These are phyloP conservation scores for Fusarium ramigenum DNA, from an alignment of 2,329 filamentous ascomycete species.

Conservation along the genomic window DNA sequence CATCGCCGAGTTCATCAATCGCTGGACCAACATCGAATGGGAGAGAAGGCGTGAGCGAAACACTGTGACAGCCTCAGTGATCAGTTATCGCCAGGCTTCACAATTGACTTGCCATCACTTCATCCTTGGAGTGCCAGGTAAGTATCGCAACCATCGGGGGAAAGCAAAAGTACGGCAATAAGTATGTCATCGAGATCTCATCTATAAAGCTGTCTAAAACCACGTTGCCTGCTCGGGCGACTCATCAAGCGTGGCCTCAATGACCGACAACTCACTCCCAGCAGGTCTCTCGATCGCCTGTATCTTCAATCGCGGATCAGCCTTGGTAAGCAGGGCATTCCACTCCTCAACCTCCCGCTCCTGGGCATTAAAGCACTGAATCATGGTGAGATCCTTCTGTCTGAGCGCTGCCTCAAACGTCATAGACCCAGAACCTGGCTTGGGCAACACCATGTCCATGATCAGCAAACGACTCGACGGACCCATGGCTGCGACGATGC, in stretches of 20 bases:
- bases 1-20: not conserved
- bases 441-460: constrained; percentile 36
- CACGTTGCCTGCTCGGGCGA: not conserved
- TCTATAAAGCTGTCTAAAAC: not conserved
- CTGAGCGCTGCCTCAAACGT: constrained; percentile 14
- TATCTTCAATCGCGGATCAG: constrained; percentile 6
- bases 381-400: constrained; percentile 37
- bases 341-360: constrained; percentile 27
- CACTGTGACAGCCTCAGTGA: rapidly evolving
- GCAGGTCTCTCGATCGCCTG: constrained; percentile 18
- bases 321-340: constrained; percentile 1
- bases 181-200: rapidly evolving
- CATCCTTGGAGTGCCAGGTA: rapidly evolving
- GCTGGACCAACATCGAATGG: rapidly evolving
- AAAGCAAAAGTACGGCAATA: rapidly evolving
- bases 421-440: constrained; percentile 9
- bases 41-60: rapidly evolving
- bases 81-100: rapidly evolving
- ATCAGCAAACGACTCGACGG: constrained; percentile 14
- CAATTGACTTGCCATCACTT: rapidly evolving
- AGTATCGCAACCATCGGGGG: rapidly evolving
- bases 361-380: constrained; percentile 30
- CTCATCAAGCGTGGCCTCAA: constrained; percentile 6
- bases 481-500: constrained; percentile 9
- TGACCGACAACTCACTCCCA: constrained; percentile 24